A percentile compares a stretch with the other conserved stretches of the same genome.
phyloP scores from a whole-genome alignment of 805 yeast genomes.

The Suhomyces prunicola region DNA sequence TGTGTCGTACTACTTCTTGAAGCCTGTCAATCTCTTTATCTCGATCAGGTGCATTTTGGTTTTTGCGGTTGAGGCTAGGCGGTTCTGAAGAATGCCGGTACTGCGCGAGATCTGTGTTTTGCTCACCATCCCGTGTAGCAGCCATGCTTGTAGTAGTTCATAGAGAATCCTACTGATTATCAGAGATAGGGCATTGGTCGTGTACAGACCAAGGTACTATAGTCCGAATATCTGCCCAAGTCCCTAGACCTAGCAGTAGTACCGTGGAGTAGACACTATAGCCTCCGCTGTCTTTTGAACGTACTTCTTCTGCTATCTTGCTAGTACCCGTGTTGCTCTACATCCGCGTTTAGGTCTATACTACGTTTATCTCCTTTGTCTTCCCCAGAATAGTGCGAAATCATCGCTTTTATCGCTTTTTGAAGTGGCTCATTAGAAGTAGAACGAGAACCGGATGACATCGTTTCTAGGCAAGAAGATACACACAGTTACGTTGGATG shows the following conservation, averaged over 20 bases:
- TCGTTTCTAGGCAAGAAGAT: constrained; percentile 2
- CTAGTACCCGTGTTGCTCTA: background rate
- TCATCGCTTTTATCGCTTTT: no score
- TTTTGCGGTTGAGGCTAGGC: background rate
- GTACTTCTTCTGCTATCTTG: background rate
- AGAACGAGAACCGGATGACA: background rate
- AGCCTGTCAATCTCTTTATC: background rate
- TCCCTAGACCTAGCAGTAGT: background rate
- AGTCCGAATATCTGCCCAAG: background rate
- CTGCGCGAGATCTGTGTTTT: background rate
- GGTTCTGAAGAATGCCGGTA: background rate
- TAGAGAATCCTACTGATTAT: background rate
- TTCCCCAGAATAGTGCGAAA: background rate
- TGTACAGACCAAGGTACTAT: background rate
- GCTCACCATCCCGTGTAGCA: background rate
- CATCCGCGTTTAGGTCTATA: no score
- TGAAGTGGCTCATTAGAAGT: background rate
- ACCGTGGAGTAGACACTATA: background rate
- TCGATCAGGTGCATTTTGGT: background rate
- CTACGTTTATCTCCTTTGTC: background rate
- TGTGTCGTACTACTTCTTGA: constrained; percentile 10
- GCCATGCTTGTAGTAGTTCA: background rate
- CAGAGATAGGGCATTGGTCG: background rate
- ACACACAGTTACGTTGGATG: constrained; percentile 1
- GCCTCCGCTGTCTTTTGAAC: background rate